Evolutionary conservation across 148 eudicot species (phyloP), one percentile per base, ranked within the genome.

Genomic region (Pharnaceum exiguum): DNA sequence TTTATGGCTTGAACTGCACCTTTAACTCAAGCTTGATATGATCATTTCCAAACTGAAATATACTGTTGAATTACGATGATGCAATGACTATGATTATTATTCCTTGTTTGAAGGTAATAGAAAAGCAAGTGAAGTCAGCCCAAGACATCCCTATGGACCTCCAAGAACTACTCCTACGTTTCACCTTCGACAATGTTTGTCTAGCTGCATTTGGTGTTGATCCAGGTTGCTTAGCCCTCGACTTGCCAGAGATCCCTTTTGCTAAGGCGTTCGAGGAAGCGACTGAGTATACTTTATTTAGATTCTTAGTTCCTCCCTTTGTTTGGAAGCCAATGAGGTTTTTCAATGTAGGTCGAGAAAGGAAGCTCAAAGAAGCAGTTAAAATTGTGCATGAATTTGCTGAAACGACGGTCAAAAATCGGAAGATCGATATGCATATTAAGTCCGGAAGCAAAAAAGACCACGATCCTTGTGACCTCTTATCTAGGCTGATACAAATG

Each of bases 241-340:
- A 69, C 31, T 57, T 81, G 26, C 86, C 82, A 0, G 78, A 78
- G 10, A 54, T 78, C 9, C 80, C 82, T 4, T 81, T 81, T 21
- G 86, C 86, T 2, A 75, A 63, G 12, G 86, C 86, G 22, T 81
- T 81, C 11, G 86, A 81, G 66, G 78, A 77, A 31, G 86, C 82
- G 43, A 78, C 86, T 23, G 77, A 75, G 54, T 72, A 70, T 28
- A 66, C 75, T 57, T 62, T 81, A 29, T 59, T 72, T n/a, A 72
- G 86, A 28, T 77, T 81, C 38, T 51, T 81, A 22, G 57, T 72
- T 5, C 86, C 82, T 17, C 66, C 80, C 5, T 55, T 66, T 67
- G 44, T 78, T 7, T 81, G 86, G 86, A 81, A 75, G 59, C 5
- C 66, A 2, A 59, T 72, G 76, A 75, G 72, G 55, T 67, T 60